Evolutionary conservation across 306 rosid genomes (phyloP), one percentile per base, ranked within the genome.

Genomic region (Canavalia ensiformis): DNA sequence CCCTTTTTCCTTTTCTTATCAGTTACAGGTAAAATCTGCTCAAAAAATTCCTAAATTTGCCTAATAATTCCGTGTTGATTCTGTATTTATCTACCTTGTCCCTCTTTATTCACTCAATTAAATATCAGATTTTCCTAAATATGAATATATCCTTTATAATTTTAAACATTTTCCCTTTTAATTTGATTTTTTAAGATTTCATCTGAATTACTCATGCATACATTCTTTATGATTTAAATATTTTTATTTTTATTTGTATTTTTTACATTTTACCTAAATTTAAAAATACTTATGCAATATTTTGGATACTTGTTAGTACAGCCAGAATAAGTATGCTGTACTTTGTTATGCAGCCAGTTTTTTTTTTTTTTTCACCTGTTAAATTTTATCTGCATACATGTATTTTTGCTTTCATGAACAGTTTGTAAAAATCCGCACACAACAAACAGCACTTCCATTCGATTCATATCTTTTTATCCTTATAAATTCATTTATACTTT

Each of bases 251-350:
- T 2, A 37, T 37, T 37, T 37, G 13, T 5, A 1, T 6, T 64
- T 64, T 64, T 64, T 2, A 13, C 37, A 64, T 13, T 66, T 66
- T 65, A 2, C 31, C 46, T n/a, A 37, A 37, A 13, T 8, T 37
- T 2, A 35, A 12, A 46, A 64, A 41, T 28, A 30, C 29, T 2
- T 8, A 7, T 42, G 33, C 51, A 41, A 66, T 42, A 42, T 25
- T 65, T 66, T 4, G 5, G 52, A 42, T 42, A 41, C 49, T 42
- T 66, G 52, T 66, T 66, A 66, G n/a, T 28, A 2, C 37, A 45
- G 29, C 55, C 35, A 42, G 39, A 66, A 68, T 29, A 68, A 68
- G 73, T 68, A 7, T 44, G 29, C 73, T 45, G 73, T 9, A 55
- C 3, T 62, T 62, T 34, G 68, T 62, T 34, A 3, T 66, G 52